Conservation (phyloP, 371 early-diverging fungal species). For the Mortierella sp. region DNA sequence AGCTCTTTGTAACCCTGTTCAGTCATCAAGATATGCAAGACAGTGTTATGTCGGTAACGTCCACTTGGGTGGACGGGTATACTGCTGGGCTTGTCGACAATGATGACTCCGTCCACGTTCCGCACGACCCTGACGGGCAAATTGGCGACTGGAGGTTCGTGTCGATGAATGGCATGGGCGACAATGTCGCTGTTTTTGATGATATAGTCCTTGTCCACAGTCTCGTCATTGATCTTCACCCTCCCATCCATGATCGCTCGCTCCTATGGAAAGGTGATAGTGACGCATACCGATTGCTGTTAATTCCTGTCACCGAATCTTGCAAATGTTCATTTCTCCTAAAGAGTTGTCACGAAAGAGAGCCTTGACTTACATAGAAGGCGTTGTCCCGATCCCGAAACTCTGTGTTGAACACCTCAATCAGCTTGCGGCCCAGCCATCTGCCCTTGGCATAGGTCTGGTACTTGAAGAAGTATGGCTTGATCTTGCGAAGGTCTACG, state of each 20-base stretch:
- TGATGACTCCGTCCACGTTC: conserved; percentile 75
- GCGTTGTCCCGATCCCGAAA: conserved; percentile 86
- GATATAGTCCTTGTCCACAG: conserved; percentile 64
- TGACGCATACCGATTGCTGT: not conserved
- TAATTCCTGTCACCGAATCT: not conserved
- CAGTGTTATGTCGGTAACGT: conserved; percentile 86
- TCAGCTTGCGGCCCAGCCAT: conserved; percentile 83
- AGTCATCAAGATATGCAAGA: conserved; percentile 81
- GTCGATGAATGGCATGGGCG: conserved; percentile 89
- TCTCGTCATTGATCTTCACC: conserved; percentile 83
- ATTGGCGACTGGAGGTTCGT: conserved; percentile 93
- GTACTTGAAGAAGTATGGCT: conserved; percentile 88
- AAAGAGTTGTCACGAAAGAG: not conserved
- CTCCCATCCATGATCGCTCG: conserved; percentile 84
- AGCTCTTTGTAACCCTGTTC: conserved; percentile 75
- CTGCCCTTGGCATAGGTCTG: conserved; percentile 92
- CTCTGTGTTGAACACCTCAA: conserved; percentile 87
- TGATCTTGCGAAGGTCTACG: conserved; percentile 81
- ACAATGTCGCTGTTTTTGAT: conserved; percentile 84
- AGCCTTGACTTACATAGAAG: conserved; percentile 79
- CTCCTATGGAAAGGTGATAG: conserved; percentile 59
- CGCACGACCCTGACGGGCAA: conserved; percentile 74
- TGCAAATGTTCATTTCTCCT: not conserved
- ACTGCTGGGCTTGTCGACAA: conserved; percentile 92
- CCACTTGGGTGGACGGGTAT: conserved; percentile 93